These are phyloP conservation scores for Hansfordia pulvinata DNA, from an alignment of 2,329 filamentous ascomycete genomes.

Conservation along the genomic window DNA sequence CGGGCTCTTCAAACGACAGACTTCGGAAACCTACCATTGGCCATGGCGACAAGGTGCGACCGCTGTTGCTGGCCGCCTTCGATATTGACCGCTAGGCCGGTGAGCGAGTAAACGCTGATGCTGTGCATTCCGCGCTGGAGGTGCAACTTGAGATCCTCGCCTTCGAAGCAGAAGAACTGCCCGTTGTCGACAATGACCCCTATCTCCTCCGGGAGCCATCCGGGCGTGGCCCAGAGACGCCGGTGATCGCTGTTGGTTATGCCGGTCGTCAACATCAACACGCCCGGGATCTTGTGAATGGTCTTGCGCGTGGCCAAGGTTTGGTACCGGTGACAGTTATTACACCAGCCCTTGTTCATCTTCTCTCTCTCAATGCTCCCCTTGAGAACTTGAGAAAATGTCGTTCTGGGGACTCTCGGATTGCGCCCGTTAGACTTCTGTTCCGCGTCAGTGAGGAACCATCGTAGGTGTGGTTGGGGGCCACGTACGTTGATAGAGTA, in stretches of 20 bases:
- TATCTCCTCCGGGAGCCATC: conserved; percentile 88
- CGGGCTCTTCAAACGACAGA: not conserved
- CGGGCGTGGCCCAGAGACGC: conserved; percentile 75
- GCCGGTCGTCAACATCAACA: conserved; percentile 81
- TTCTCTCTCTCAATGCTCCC: conserved; percentile 81
- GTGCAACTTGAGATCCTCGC: conserved; percentile 72
- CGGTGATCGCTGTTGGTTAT: conserved; percentile 59
- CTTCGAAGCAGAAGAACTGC: conserved; percentile 92
- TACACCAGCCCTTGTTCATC: conserved; percentile 86
- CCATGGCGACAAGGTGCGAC: conserved; percentile 78
- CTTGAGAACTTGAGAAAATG: conserved; percentile 87
- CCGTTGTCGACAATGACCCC: conserved; percentile 81
- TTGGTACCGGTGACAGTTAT: conserved; percentile 81
- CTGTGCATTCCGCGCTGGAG: conserved; percentile 67
- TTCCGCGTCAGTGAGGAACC: conserved; percentile 6
- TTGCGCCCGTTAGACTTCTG: conserved; percentile 35
- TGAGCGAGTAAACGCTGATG: conserved; percentile 79
- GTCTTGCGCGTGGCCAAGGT: conserved; percentile 74
- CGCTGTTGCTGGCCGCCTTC: conserved; percentile 76
- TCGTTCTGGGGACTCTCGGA: conserved; percentile 39
- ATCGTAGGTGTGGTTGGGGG: not conserved
- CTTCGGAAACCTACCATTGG: conserved; percentile 50
- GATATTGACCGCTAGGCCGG: conserved; percentile 83
- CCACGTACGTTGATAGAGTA: conserved; percentile 37
- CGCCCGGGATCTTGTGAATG: conserved; percentile 66